These are phyloP conservation scores for Stachybotrys elegans DNA, from an alignment of 2,329 filamentous ascomycete species.

Conservation along the genomic window DNA sequence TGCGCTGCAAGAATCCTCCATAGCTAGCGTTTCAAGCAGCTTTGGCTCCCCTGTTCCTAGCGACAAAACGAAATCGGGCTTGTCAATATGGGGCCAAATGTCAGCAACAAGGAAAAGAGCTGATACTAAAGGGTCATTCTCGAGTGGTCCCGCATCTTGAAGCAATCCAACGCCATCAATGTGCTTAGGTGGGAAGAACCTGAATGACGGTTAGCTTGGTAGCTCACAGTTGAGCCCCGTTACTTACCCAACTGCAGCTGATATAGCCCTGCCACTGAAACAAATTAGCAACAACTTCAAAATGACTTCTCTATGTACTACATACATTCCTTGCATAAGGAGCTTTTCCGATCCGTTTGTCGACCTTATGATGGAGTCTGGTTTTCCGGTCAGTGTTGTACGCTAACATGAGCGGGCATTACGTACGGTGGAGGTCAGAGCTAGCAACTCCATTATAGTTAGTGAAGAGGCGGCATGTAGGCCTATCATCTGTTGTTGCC, in stretches of 20 bases:
- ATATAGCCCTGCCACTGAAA: neutral
- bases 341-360: neutral
- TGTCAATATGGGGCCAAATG: neutral
- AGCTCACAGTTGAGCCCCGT: neutral
- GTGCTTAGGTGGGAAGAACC: constrained; percentile 1
- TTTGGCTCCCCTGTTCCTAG: constrained; percentile 3
- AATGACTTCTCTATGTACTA: neutral
- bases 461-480: neutral
- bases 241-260: constrained; percentile 1
- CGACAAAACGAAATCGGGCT: constrained; percentile 2
- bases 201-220: neutral
- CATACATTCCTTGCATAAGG: neutral
- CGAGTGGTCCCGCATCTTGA: constrained; percentile 5
- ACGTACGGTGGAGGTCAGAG: neutral
- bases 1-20: neutral
- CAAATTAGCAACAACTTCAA: neutral
- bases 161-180: constrained; percentile 3
- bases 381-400: neutral
- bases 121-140: constrained; percentile 3
- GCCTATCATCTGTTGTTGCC: constrained; percentile 1
- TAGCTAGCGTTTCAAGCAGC: neutral
- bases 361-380: constrained; percentile 1
- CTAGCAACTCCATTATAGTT: constrained; percentile 1
- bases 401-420: neutral
- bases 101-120: constrained; percentile 1